Evolutionary conservation across 768 basidiomycete species (phyloP).

Genomic region (Coprinellus micaceus): DNA sequence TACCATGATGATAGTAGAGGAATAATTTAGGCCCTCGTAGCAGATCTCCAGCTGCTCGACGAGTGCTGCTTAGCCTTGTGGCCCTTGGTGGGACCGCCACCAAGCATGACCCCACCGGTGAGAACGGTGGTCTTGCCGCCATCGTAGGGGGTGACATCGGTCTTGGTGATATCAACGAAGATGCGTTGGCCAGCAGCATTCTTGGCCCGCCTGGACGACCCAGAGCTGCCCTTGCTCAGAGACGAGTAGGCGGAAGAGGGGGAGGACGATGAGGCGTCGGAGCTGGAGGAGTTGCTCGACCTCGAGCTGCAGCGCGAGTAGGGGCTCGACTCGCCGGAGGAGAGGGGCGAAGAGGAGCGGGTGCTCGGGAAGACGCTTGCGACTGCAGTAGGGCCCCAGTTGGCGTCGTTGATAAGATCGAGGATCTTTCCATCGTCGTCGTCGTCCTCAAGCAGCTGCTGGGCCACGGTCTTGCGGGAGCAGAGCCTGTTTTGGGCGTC

Average conservation of each 20-base stretch:
- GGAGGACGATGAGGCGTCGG: conserved; percentile 44
- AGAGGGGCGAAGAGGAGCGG: conserved; percentile 57
- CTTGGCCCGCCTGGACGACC: conserved; percentile 30
- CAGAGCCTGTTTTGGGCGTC: conserved; percentile 17
- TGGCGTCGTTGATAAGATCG: conserved; percentile 68
- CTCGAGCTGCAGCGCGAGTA: conserved; percentile 69
- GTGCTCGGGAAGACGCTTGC: conserved; percentile 38
- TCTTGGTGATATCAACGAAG: conserved; percentile 71
- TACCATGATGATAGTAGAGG: too few species aligned
- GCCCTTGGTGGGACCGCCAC: conserved; percentile 38
- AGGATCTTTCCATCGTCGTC: conserved; percentile 74
- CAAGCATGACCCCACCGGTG: conserved; percentile 87
- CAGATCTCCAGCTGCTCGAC: conserved; percentile 54
- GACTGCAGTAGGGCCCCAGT: conserved; percentile 63
- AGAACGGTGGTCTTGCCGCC: conserved; percentile 86
- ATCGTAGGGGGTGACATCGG: conserved; percentile 79
- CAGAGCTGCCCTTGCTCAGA: conserved; percentile 16
- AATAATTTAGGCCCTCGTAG: conserved; percentile 42
- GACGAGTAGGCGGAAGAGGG: conserved; percentile 41
- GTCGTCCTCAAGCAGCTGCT: conserved; percentile 68
- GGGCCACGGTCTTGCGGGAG: conserved; percentile 60
- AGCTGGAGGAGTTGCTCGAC: conserved; percentile 62
- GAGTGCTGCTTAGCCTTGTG: conserved; percentile 25
- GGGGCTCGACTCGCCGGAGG: conserved; percentile 48
- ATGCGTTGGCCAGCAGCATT: conserved; percentile 71